These are phyloP conservation scores for Cladochytrium replicatum DNA, from an alignment of 192 early-diverging fungal genomes.

Conservation along the genomic window DNA sequence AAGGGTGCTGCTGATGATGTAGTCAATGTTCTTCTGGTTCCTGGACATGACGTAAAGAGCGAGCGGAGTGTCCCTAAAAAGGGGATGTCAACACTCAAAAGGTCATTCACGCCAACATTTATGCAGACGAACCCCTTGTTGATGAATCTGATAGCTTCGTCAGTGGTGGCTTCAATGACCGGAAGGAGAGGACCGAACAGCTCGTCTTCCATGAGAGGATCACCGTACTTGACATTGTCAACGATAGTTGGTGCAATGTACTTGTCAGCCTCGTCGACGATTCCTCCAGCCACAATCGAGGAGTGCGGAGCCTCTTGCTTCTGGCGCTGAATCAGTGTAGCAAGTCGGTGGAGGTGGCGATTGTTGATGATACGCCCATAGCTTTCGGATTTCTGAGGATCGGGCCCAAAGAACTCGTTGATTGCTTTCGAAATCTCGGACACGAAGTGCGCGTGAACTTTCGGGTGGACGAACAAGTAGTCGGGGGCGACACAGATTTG, in stretches of 20 bases:
- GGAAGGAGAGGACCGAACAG: conserved; percentile 90
- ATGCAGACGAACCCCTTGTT: conserved; percentile 8
- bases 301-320: conserved; percentile 12
- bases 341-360: conserved; percentile 62
- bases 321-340: conserved; percentile 37
- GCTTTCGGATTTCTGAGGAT: conserved; percentile 36
- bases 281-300: conserved; percentile 47
- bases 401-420: conserved; percentile 14
- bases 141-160: conserved; percentile 28
- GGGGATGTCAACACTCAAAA: neutral
- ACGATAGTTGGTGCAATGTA: conserved; percentile 81
- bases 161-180: conserved; percentile 37
- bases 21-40: conserved; percentile 32
- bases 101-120: no score
- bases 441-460: conserved; percentile 46
- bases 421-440: conserved; percentile 33
- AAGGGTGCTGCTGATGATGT: conserved; percentile 57
- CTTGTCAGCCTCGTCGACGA: conserved; percentile 38
- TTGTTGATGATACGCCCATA: conserved; percentile 66
- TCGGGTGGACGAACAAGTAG: conserved; percentile 62
- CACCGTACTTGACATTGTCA: conserved; percentile 18
- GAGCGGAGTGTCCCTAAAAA: conserved; percentile 57
- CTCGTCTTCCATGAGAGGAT: conserved; percentile 65
- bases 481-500: conserved; percentile 79
- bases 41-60: conserved; percentile 67